Percentiles rank a stretch among this genome's conserved stretches.
Conservation (phyloP, 768 basidiomycete species). For the Termitomyces bulborhizus region DNA sequence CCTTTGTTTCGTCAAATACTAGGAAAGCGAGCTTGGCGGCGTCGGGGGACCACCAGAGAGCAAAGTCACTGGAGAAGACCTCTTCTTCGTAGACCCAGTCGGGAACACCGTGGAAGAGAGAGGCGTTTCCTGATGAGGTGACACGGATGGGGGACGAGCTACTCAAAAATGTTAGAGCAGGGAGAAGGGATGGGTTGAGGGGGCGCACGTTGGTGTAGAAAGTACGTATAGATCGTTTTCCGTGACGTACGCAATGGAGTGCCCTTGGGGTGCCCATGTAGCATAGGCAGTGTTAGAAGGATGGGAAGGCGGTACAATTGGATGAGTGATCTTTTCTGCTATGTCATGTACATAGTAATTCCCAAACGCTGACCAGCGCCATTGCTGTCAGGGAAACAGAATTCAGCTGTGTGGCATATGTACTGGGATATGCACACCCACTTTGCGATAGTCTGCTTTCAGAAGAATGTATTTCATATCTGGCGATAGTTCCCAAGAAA, state of each 20-base stretch:
- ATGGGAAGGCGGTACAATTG: constrained; percentile 59
- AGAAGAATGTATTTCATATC: constrained; percentile 90
- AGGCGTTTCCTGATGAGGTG: constrained; percentile 74
- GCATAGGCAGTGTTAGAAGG: constrained; percentile 77
- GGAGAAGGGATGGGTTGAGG: constrained; percentile 1
- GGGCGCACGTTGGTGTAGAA: constrained; percentile 54
- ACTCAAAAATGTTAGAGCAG: constrained; percentile 18
- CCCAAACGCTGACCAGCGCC: constrained; percentile 86
- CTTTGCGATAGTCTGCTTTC: constrained; percentile 71
- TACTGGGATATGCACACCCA: constrained; percentile 16
- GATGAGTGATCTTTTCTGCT: constrained; percentile 57
- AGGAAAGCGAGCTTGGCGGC: constrained; percentile 77
- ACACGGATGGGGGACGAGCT: constrained; percentile 56
- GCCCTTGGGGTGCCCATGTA: constrained; percentile 80
- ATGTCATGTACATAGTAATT: constrained; percentile 93
- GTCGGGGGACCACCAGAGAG: constrained; percentile 91
- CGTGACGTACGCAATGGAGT: constrained; percentile 82
- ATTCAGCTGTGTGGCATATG: too few species aligned
- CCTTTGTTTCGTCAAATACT: constrained; percentile 79
- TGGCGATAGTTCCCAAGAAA: constrained; percentile 77
- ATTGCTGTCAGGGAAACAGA: constrained; percentile 54
- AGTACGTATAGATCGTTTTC: constrained; percentile 88
- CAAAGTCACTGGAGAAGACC: constrained; percentile 63
- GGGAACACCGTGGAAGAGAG: constrained; percentile 89
- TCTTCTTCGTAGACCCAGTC: constrained; percentile 99